Percentiles rank a stretch among this genome's conserved stretches.
phyloP scores from a whole-genome alignment of 208 protist species.

The Naegleria fowleri region DNA sequence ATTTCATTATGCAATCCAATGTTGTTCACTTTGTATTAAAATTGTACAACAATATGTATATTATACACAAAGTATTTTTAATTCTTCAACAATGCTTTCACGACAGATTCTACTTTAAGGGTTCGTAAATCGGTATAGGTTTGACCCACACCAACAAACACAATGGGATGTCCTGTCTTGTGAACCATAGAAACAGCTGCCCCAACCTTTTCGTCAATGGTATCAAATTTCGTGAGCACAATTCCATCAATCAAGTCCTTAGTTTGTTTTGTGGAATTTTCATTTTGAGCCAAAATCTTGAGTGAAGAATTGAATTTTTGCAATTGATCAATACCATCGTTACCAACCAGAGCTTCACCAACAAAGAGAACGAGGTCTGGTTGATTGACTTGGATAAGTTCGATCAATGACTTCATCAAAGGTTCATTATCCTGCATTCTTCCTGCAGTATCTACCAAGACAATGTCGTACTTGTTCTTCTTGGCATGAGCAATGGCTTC shows the following conservation, averaged over 20 bases:
- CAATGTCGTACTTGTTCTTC: conserved; percentile 80
- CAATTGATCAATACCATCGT: conserved; percentile 98
- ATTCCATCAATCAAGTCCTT: conserved; percentile 96
- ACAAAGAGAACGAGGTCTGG: conserved; percentile 98
- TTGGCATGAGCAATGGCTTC: conserved; percentile 81
- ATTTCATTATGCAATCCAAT: too few relatives aligned
- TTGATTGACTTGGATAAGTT: conserved; percentile 91
- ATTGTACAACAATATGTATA: too few relatives aligned
- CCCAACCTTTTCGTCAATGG: conserved; percentile 99
- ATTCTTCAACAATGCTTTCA: conserved; percentile 82
- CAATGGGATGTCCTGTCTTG: conserved; percentile 95
- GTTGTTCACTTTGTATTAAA: too few relatives aligned
- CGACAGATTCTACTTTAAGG: conserved; percentile 88
- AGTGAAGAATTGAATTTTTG: conserved; percentile 93
- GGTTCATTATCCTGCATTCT: conserved; percentile 99
- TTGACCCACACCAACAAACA: conserved; percentile 98
- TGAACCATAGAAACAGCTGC: conserved; percentile 98
- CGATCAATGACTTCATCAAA: conserved; percentile 95
- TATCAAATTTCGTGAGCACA: conserved; percentile 99
- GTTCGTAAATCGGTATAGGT: conserved; percentile 92
- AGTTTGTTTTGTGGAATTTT: conserved; percentile 9
- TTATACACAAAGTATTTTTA: too few relatives aligned
- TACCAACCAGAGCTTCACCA: conserved; percentile 98
- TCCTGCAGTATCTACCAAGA: conserved; percentile 99
- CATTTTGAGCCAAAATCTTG: conserved; percentile 70